Evolutionary conservation across 352 stramenopile species (phyloP), one percentile per base, ranked within the genome.

Genomic region (Phytophthora colocasiae): DNA sequence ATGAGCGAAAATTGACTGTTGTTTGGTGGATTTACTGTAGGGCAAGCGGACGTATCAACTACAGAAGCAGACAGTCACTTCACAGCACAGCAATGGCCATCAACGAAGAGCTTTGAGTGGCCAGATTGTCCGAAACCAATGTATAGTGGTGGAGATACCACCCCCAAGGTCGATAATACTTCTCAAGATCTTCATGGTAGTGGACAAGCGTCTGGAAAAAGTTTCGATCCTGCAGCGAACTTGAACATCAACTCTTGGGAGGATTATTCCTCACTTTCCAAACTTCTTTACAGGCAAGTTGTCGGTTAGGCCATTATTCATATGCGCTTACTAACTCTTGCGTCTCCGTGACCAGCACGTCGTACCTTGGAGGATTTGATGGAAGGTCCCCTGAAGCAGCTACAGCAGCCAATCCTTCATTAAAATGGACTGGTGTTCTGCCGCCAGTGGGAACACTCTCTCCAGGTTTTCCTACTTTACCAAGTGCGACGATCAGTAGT

Each of bases 221-320:
- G 31, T 14, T 36, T 36, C 3, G 31, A 36, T 9, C 31, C 31
- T 11, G 58, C 65, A 29, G 75, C 78, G 39, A 85, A 72, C 41
- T 53, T 84, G 49, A 85, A 85, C 24, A 51, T 90, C 14, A 74
- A 63, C 22, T 78, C 75, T 1, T 92, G 83, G 83, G 81, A 92
- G 58, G 80, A 80, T n/a, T 92, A 90, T 49, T 87, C 84, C n/a
- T 81, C 74, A 19, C 34, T 92, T 46, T 92, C 84, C 9, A 88
- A 81, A 61, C 69, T 91, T 53, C 85, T 92, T 67, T 85, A 90
- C 68, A 92, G 79, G 83, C 87, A 50, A 47, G 43, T 44, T 22
- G 17, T 39, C 2, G 8, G 31, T 36, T 14, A 36, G 12, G 8
- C 31, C 9, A 14, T 36, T 11, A 36, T 36, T 12, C 31, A 14